Evolutionary conservation across 2,329 filamentous ascomycete species (phyloP).

Genomic region (Davidsoniella virescens): DNA sequence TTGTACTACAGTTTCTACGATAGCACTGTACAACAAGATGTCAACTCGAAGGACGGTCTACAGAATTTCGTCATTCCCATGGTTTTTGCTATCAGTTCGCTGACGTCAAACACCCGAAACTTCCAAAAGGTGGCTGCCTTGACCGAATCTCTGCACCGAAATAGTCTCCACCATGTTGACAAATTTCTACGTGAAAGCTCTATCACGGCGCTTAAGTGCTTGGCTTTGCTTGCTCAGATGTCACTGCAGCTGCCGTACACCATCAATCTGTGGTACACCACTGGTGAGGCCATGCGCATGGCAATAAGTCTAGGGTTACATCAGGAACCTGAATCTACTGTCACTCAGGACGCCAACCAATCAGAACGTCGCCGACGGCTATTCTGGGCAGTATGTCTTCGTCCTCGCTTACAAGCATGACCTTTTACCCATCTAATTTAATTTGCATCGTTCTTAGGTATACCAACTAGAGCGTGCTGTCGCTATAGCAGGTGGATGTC

Average conservation of each 20-base stretch:
- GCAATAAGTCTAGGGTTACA: slow-evolving; percentile 16
- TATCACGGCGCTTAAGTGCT: slow-evolving; percentile 13
- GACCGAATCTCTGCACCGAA: slow-evolving; percentile 14
- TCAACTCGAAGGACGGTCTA: not conserved
- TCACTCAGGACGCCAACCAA: not conserved
- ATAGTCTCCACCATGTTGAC: slow-evolving; percentile 13
- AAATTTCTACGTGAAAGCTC: slow-evolving; percentile 10
- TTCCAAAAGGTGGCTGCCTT: slow-evolving; percentile 15
- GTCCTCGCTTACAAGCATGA: too few species aligned
- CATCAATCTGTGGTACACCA: slow-evolving; percentile 15
- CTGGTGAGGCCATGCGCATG: slow-evolving; percentile 16
- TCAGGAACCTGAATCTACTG: slow-evolving; percentile 12
- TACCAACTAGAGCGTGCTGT: slow-evolving; percentile 14
- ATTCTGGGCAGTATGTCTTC: slow-evolving; percentile 4
- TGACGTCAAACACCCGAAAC: slow-evolving; percentile 14
- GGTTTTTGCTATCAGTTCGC: slow-evolving; percentile 15
- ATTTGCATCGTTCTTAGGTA: not conserved
- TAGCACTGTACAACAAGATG: not conserved
- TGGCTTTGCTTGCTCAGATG: slow-evolving; percentile 14
- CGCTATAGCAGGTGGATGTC: slow-evolving; percentile 11
- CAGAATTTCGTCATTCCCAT: slow-evolving; percentile 13
- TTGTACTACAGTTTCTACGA: slow-evolving; percentile 14
- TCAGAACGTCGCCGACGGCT: not conserved
- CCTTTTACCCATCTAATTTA: too few species aligned
- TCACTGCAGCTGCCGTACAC: slow-evolving; percentile 14